Conservation (phyloP, 352 stramenopile species). For the Pythium rishiriense region DNA sequence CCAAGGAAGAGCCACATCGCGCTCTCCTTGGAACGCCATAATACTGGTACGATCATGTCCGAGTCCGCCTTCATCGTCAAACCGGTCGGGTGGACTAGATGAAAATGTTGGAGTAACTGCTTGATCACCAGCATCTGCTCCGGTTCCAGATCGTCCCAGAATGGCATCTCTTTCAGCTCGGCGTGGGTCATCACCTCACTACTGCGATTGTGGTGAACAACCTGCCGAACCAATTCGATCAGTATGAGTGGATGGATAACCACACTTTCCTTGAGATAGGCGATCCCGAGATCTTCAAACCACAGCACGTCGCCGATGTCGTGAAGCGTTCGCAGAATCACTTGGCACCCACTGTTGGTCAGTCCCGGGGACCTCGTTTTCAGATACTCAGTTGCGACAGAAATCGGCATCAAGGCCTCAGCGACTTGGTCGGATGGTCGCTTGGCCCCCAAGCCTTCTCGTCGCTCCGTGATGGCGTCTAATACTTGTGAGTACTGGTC, state of each 20-base stretch:
- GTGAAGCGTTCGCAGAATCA: constrained; percentile 15
- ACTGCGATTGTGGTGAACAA: constrained; percentile 7
- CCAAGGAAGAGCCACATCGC: constrained; percentile 6
- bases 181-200: background rate
- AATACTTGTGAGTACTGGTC: constrained; percentile 15
- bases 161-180: background rate
- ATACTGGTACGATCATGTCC: constrained; percentile 15
- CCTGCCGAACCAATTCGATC: constrained; percentile 19
- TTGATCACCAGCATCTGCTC: constrained; percentile 25
- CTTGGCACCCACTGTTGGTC: background rate
- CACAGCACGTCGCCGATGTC: constrained; percentile 19
- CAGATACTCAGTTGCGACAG: background rate
- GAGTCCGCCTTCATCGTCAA: constrained; percentile 12
- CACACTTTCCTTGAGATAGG: background rate
- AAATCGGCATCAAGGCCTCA: background rate
- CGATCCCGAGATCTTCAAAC: constrained; percentile 9
- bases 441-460: background rate
- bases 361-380: background rate
- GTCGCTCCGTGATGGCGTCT: background rate
- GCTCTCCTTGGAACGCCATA: constrained; percentile 1
- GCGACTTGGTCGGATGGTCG: background rate
- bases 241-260: constrained; percentile 13
- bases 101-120: constrained; percentile 17
- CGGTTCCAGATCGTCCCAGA: constrained; percentile 7
- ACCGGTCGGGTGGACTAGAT: constrained; percentile 12